phyloP scores from a whole-genome alignment of 2,329 filamentous ascomycete species.

The Laburnicola sp. region DNA sequence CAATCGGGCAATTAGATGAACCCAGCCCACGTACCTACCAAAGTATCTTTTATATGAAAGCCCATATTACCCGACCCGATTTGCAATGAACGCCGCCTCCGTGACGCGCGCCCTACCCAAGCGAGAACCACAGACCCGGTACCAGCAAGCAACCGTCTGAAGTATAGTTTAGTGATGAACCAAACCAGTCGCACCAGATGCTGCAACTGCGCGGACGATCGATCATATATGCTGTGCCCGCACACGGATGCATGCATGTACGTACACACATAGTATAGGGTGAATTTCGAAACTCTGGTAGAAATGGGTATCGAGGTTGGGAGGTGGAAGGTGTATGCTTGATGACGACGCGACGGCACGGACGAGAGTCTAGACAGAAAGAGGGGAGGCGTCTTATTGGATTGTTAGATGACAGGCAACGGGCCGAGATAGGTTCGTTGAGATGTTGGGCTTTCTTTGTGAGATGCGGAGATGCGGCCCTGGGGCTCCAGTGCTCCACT shows the following conservation, averaged over 20 bases:
- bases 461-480: constrained; percentile 5
- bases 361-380: not conserved
- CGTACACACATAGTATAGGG: too few relatives aligned
- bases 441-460: not conserved
- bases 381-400: not conserved
- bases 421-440: constrained; percentile 4
- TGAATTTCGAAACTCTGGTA: constrained; percentile 10
- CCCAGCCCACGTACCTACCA: not conserved
- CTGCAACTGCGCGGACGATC: not conserved
- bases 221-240: not conserved
- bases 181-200: constrained; percentile 3
- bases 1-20: too few relatives aligned
- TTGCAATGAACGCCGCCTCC: not conserved
- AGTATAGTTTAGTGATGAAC: not conserved
- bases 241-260: not conserved
- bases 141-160: not conserved
- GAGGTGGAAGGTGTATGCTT: not conserved
- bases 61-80: not conserved
- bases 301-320: not conserved
- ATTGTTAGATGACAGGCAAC: not conserved
- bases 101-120: constrained; percentile 1
- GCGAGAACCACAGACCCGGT: constrained; percentile 7
- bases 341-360: not conserved
- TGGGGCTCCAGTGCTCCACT: not conserved
- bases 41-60: not conserved